Evolutionary conservation across 805 yeast species (phyloP), one percentile per base, ranked within the genome.

Genomic region (Starmerella floris): DNA sequence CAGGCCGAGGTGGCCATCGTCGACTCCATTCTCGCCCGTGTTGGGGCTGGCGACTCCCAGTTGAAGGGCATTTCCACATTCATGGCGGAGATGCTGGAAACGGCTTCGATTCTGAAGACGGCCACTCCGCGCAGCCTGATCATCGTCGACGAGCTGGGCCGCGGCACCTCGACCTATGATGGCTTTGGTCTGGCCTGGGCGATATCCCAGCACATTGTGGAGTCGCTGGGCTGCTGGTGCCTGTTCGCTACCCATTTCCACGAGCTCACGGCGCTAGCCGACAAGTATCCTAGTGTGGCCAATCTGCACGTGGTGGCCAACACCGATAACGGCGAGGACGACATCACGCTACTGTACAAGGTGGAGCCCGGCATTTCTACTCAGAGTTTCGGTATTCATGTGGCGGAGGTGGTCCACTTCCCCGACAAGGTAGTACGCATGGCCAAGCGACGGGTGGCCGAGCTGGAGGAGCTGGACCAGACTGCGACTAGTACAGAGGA

Each of bases 101-200:
- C 95, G 40, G 79, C 95, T 0, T 75, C 88, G 2, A 88, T 91
- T 51, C 67, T 91, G 44, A 76, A 81, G 46, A 74, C 82, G 6
- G 87, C 94, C 2, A 77, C 91, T 0, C 61, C 67, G 25, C 78
- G 81, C 48, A 84, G 95, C 5, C 68, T 91, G 44, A 76, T 91
- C 39, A 76, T 91, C 20, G 79, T 91, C 48, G 99, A 91, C 62
- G 99, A 91, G 60, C 73, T 91, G 36, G 99, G 99, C 3, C 73
- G 98, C 57, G 96, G 95, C 10, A 85, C 96, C 1, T 69, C 77
- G 36, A 82, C 98, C 0, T 88, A 87, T 61, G 98, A 91, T 62
- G 98, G 98, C 0, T 91, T 91, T 66, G 98, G 98, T 0, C 69
- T 91, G 32, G 98, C 98, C 0, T 91, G 95, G 93, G 80, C 96